Base-by-base conservation (phyloP, 345 rosid species). In the Citrus inodora region DNA sequence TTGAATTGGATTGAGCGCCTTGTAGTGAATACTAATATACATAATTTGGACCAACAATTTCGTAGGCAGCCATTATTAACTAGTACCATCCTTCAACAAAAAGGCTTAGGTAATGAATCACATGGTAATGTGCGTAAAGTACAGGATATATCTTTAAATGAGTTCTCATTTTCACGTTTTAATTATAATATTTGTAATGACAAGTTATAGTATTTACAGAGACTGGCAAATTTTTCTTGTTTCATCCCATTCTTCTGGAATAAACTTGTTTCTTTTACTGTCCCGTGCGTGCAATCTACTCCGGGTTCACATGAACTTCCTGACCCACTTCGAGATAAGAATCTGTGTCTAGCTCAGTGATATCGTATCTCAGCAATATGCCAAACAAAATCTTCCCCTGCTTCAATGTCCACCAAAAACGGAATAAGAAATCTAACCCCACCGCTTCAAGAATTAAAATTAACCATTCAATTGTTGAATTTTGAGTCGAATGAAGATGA, bases 341-440 rank as follows among this genome's bases (percentile, higher is more conserved):
- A 80, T 86, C 74, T 24, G 76, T 37, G 11, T 82, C 78, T 35
- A 38, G 78, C 75, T 58, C 81, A 6, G 17, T 62, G 17, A 30
- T 9, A 35, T 90, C 85, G 10, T 79, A 65, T 81, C 85, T 87
- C 79, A 94, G 84, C 78, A 95, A 83, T 82, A 91, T 83, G 33
- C 99, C 98, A 38, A 95, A 95, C 71, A 95, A 82, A 61, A 95
- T 93, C 87, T 90, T 95, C 35, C 99, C 98, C 99, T 95, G 97
- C 58, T 68, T 76, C 81, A 72, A 82, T 6, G 32, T 35, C 42
- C 69, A 21, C 69, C 69, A 33, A n/a, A 33, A 33, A 7, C 46
- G 10, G 40, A 67, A 51, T 51, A 32, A 24, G 56, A 76, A 25
- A 76, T 17, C 22, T 32, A 32, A 25, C 21, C 9, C 66, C 24